Conservation (phyloP, 345 rosid species). For the Abelmoschus esculentus region DNA sequence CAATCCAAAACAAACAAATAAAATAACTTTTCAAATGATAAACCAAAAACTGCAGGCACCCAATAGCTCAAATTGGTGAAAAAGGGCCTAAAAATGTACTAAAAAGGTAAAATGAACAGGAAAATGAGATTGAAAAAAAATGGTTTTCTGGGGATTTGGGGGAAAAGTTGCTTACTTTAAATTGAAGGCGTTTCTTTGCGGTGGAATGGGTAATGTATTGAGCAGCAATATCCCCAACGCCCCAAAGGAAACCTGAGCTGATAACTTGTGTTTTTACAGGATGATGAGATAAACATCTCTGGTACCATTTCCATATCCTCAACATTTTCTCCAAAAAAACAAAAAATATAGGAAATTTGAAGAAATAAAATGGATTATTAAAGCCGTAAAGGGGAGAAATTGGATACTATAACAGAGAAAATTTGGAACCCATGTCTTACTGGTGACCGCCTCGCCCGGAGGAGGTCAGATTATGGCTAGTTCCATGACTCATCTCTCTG, state of each 20-base stretch:
- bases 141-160: not conserved
- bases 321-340: constrained; percentile 26
- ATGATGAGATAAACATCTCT: constrained; percentile 51
- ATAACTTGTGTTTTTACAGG: constrained; percentile 84
- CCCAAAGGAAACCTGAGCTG: constrained; percentile 91
- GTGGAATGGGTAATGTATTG: constrained; percentile 83
- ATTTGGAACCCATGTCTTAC: constrained; percentile 16
- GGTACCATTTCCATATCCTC: constrained; percentile 88
- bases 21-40: not conserved
- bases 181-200: constrained; percentile 39
- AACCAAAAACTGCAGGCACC: not conserved
- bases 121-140: not conserved
- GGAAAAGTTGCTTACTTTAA: constrained; percentile 20
- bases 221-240: constrained; percentile 83
- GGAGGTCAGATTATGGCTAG: not conserved
- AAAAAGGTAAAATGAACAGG: not conserved
- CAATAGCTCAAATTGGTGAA: constrained; percentile 3
- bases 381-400: not conserved
- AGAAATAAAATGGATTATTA: not conserved
- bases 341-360: not conserved
- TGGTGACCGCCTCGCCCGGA: constrained; percentile 6
- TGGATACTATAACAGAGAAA: not conserved
- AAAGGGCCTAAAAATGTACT: not conserved
- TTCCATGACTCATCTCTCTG: not conserved
- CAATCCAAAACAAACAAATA: not conserved